These are phyloP conservation scores for Zizania latifolia DNA, from an alignment of 176 grass and related monocot species.

Conservation along the genomic window DNA sequence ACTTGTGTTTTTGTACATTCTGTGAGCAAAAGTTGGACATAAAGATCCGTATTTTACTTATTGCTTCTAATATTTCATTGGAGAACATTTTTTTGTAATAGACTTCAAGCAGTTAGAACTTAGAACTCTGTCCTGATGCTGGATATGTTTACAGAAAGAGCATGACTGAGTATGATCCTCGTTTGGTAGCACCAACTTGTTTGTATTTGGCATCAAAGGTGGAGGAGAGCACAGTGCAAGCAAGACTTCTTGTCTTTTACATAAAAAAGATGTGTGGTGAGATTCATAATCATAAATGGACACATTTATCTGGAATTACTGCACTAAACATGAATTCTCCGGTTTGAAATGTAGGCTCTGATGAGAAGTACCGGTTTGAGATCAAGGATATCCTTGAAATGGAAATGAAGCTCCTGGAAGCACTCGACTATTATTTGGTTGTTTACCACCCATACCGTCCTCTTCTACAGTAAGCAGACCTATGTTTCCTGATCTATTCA, in stretches of 20 bases:
- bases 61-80: background rate
- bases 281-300: background rate
- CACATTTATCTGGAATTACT: slow-evolving; percentile 5
- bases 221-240: slow-evolving; percentile 95
- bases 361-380: slow-evolving; percentile 96
- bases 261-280: slow-evolving; percentile 95
- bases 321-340: background rate
- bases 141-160: slow-evolving; percentile 55
- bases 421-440: slow-evolving; percentile 94
- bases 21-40: background rate
- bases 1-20: background rate
- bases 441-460: slow-evolving; percentile 95
- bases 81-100: background rate
- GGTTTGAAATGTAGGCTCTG: slow-evolving; percentile 33
- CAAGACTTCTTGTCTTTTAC: slow-evolving; percentile 96
- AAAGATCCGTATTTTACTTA: background rate
- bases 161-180: slow-evolving; percentile 91
- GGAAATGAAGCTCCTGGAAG: slow-evolving; percentile 99
- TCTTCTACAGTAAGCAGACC: slow-evolving; percentile 65
- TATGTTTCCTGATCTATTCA: background rate
- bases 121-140: slow-evolving; percentile 2
- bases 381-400: slow-evolving; percentile 99
- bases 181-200: slow-evolving; percentile 85
- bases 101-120: background rate
- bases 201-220: slow-evolving; percentile 98